Base-by-base conservation (phyloP, 2,329 filamentous ascomycete species). In the Lecanosticta acicola region DNA sequence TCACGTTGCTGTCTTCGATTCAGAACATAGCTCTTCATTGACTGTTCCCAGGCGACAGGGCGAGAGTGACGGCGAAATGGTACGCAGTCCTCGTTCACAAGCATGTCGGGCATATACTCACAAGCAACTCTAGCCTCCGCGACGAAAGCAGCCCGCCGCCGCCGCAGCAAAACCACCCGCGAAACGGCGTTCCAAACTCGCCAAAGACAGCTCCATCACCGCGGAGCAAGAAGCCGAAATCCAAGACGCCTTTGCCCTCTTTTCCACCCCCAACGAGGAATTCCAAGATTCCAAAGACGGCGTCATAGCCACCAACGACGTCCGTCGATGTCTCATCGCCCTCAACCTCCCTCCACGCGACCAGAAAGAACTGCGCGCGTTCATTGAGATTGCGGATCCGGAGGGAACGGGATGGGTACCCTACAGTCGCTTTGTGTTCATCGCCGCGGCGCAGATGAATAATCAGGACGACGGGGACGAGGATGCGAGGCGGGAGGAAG, bases 221-320 rank as follows among this genome's bases (percentile, higher is more conserved):
- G 84, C 83, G 33, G 80, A 84, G 54, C 85, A 96, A 69, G 91
- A 97, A 70, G 77, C 79, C 57, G 89, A 96, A 70, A 95, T 98
- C 63, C 83, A 81, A 60, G 90, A 96, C 67, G 90, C 90, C 11
- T 97, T 93, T 67, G 75, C 79, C 17, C 77, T 97, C 5, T 98
- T 97, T 66, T 73, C 67, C 39, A 45, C 46, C 4, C 46, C 49
- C 13, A 55, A 60, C 10, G 64, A 68, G 38, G 62, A 66, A n/a
- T 80, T 83, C 29, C 80, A 84, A 41, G 24, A 29, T 11, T 83
- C 90, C 59, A 87, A 87, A 61, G 66, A 69, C 42, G 68, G 67
- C 14, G 67, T 70, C 1, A 58, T 74, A 38, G 61, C 64, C 11
- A 63, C 60, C 5, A 64, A 69, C 41, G 72, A 76, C 50, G 67